A percentile compares a stretch with the other conserved stretches of the same genome.
phyloP scores from a whole-genome alignment of 2,329 filamentous ascomycete species.

The Neophaeococcomyces aloes region DNA sequence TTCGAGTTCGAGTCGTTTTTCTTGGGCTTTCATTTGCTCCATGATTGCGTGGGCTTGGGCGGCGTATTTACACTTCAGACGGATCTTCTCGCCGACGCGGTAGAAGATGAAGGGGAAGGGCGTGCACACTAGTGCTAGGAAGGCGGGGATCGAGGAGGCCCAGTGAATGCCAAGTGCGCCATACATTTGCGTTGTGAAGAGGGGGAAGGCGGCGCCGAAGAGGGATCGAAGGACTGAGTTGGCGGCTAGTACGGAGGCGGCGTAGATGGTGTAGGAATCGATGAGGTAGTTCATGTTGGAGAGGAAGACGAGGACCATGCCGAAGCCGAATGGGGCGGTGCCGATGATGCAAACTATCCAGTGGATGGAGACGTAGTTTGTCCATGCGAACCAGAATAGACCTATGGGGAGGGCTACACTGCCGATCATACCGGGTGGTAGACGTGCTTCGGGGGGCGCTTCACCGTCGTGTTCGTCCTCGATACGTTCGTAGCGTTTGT shows the following conservation, averaged over 20 bases:
- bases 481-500: slow-evolving; percentile 32
- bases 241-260: slow-evolving; percentile 34
- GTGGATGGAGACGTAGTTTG: slow-evolving; percentile 36
- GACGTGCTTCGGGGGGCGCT: slow-evolving; percentile 49
- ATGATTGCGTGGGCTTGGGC: slow-evolving; percentile 27
- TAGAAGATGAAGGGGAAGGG: slow-evolving; percentile 38
- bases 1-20: slow-evolving; percentile 8
- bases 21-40: slow-evolving; percentile 15
- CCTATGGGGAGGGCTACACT: slow-evolving; percentile 44
- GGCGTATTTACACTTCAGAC: slow-evolving; percentile 34
- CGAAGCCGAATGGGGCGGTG: slow-evolving; percentile 32
- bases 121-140: slow-evolving; percentile 35
- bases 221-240: slow-evolving; percentile 38
- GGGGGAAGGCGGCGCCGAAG: slow-evolving; percentile 38
- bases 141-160: slow-evolving; percentile 38
- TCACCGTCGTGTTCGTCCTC: slow-evolving; percentile 42
- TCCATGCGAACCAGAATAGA: slow-evolving; percentile 53
- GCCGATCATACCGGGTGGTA: slow-evolving; percentile 41
- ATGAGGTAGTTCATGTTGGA: slow-evolving; percentile 35
- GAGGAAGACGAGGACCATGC: slow-evolving; percentile 33
- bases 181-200: slow-evolving; percentile 40
- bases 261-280: slow-evolving; percentile 35
- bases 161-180: slow-evolving; percentile 37
- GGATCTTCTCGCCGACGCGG: slow-evolving; percentile 31
- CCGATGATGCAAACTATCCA: slow-evolving; percentile 31